A percentile compares a stretch with the other conserved stretches of the same genome.
phyloP scores from a whole-genome alignment of 345 rosid species.

The Brassica nigra region DNA sequence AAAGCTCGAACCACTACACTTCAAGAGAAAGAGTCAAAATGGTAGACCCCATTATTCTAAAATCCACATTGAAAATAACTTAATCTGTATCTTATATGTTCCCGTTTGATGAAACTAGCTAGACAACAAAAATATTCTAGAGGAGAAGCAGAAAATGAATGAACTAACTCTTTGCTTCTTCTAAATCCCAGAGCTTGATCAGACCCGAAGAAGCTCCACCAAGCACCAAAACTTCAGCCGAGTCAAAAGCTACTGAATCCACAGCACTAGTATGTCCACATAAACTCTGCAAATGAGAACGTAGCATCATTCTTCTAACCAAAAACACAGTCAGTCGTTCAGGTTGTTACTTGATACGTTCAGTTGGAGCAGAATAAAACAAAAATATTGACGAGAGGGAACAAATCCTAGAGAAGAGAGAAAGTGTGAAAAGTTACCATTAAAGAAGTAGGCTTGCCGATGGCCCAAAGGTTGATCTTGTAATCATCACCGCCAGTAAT shows the following conservation, averaged over 20 bases:
- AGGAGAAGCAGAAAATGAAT: constrained; percentile 31
- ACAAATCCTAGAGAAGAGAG: not conserved
- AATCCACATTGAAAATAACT: not conserved
- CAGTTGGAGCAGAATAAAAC: not conserved
- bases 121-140: not conserved
- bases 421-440: constrained; percentile 56
- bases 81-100: not conserved
- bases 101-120: not conserved
- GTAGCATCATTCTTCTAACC: not conserved
- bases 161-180: constrained; percentile 48
- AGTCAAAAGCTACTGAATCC: constrained; percentile 45
- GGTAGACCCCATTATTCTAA: constrained; percentile 43
- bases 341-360: not conserved
- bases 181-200: constrained; percentile 45
- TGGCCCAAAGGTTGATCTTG: constrained; percentile 91
- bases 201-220: constrained; percentile 47
- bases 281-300: constrained; percentile 34
- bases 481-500: constrained; percentile 91
- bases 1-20: constrained; percentile 99
- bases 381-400: too few relatives aligned
- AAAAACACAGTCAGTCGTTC: not conserved
- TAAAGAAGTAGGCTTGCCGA: constrained; percentile 81
- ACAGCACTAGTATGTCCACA: constrained; percentile 46
- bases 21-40: constrained; percentile 63
- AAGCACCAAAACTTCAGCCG: constrained; percentile 45